phyloP scores from a whole-genome alignment of 1,284 basidiomycete species.

The Mrakiaceae sp. region DNA sequence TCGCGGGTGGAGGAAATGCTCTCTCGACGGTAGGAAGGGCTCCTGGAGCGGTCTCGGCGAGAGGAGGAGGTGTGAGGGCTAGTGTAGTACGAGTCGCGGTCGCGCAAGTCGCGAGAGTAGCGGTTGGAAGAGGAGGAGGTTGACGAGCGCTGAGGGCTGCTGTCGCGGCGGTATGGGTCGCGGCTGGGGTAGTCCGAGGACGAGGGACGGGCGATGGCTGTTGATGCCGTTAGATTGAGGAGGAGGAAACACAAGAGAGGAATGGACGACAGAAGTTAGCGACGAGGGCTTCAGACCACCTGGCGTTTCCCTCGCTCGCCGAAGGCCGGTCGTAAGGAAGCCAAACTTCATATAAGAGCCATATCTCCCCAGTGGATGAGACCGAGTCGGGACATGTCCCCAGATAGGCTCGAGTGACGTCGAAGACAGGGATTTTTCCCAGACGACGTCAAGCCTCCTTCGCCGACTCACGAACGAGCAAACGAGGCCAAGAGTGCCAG shows the following conservation, averaged over 20 bases:
- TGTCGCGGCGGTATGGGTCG: conserved; percentile 1
- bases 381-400: too few species aligned
- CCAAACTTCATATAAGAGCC: too few species aligned
- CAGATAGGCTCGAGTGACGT: too few species aligned
- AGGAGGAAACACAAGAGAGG: not conserved
- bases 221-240: too few species aligned
- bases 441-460: too few species aligned
- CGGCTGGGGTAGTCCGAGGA: not conserved
- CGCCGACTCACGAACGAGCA: too few species aligned
- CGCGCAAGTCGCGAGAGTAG: too few species aligned
- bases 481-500: too few species aligned
- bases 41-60: not conserved
- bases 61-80: not conserved
- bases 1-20: not conserved
- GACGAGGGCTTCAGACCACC: not conserved
- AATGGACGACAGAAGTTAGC: not conserved
- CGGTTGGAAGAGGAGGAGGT: not conserved
- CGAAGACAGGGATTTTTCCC: too few species aligned
- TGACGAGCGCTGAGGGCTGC: not conserved
- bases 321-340: conserved; percentile 1
- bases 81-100: too few species aligned
- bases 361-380: too few species aligned
- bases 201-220: not conserved
- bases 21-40: not conserved
- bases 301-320: not conserved